A percentile compares a stretch with the other conserved stretches of the same genome.
Evolutionary conservation across 352 stramenopile genomes (phyloP).

Genomic region (Peronospora tabacina): DNA sequence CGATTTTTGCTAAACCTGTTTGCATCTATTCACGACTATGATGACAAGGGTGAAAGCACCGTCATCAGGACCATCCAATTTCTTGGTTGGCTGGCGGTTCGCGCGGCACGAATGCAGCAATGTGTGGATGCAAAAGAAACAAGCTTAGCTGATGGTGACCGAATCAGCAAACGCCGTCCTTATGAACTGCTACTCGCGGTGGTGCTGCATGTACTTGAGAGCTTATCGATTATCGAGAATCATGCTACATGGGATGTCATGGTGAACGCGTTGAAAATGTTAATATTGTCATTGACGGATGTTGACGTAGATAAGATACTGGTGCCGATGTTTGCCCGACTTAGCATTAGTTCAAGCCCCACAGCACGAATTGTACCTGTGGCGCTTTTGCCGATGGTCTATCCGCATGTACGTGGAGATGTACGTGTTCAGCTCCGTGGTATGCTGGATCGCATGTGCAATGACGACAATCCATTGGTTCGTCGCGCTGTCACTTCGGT

Average conservation of each 20-base stretch:
- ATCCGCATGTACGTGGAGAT: conserved; percentile 59
- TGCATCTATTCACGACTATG: conserved; percentile 76
- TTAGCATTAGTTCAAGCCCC: conserved; percentile 78
- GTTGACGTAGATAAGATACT: conserved; percentile 56
- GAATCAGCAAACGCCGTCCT: conserved; percentile 31
- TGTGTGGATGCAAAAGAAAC: conserved; percentile 32
- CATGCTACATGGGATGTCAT: conserved; percentile 87
- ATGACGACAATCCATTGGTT: conserved; percentile 80
- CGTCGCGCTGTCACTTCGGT: conserved; percentile 75
- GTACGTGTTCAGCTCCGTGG: conserved; percentile 72
- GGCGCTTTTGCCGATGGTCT: conserved; percentile 68
- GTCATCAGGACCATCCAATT: conserved; percentile 82
- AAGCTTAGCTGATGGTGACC: conserved; percentile 11
- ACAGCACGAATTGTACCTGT: conserved; percentile 79
- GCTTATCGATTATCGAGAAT: conserved; percentile 85
- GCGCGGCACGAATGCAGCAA: conserved; percentile 54
- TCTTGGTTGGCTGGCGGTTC: conserved; percentile 64
- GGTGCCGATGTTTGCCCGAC: conserved; percentile 69
- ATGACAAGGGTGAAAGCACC: conserved; percentile 82
- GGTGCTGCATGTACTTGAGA: conserved; percentile 77
- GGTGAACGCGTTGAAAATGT: conserved; percentile 72
- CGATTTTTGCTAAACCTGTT: conserved; percentile 79
- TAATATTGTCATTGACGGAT: conserved; percentile 54
- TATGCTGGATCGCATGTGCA: conserved; percentile 84
- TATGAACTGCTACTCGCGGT: conserved; percentile 70